Evolutionary conservation across 352 stramenopile species (phyloP).

Genomic region (Globisporangium radiosum): DNA sequence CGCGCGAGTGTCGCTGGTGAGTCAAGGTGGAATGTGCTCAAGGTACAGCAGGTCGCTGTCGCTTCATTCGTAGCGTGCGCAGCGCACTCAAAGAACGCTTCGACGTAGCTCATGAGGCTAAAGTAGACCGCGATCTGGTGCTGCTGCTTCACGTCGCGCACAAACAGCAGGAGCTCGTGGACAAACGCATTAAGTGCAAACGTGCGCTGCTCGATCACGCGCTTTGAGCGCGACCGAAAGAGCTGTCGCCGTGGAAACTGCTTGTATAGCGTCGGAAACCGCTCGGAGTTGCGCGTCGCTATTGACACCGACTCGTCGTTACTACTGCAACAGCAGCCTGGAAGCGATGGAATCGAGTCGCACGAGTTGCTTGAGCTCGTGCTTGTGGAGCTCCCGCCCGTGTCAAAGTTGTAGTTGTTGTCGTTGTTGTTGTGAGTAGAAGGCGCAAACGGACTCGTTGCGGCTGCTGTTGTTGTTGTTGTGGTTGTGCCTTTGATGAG

Average conservation of each 20-base stretch:
- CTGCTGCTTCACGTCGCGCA: conserved; percentile 47
- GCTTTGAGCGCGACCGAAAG: conserved; percentile 60
- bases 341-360: conserved; percentile 3
- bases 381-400: conserved; percentile 3
- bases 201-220: conserved; percentile 60
- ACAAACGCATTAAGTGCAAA: conserved; percentile 57
- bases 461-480: not conserved
- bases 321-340: conserved; percentile 10
- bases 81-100: conserved; percentile 52
- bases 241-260: conserved; percentile 60
- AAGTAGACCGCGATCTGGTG: conserved; percentile 69
- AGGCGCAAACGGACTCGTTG: not conserved
- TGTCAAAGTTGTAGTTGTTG: conserved; percentile 4
- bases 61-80: conserved; percentile 17
- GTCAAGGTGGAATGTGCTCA: conserved; percentile 6
- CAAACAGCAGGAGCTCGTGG: conserved; percentile 40
- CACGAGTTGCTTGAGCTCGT: conserved; percentile 11
- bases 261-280: conserved; percentile 55
- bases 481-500: conserved; percentile 41
- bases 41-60: conserved; percentile 1
- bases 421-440: not conserved
- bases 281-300: conserved; percentile 23
- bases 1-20: conserved; percentile 5
- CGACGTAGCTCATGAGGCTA: conserved; percentile 61
- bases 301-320: conserved; percentile 12